These are phyloP conservation scores for Trichophyton simii DNA, from an alignment of 2,329 filamentous ascomycete species.

Conservation along the genomic window DNA sequence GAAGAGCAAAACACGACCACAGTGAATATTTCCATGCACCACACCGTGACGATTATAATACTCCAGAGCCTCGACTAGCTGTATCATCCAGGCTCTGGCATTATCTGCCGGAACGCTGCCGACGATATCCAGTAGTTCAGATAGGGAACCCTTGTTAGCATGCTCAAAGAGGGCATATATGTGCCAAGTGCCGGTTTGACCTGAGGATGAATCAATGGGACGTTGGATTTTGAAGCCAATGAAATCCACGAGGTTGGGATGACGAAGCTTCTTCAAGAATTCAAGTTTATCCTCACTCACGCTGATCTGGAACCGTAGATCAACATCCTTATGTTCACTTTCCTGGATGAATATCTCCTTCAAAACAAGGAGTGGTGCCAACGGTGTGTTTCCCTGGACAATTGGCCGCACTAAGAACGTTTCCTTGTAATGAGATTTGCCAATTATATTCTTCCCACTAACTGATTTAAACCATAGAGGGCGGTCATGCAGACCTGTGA, in stretches of 20 bases:
- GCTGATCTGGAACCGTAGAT: slow-evolving; percentile 65
- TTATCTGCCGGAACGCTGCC: slow-evolving; percentile 61
- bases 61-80: slow-evolving; percentile 76
- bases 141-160: slow-evolving; percentile 69
- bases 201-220: slow-evolving; percentile 28
- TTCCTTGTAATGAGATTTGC: slow-evolving; percentile 52
- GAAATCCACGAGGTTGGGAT: slow-evolving; percentile 65
- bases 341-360: slow-evolving; percentile 56
- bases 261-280: slow-evolving; percentile 58
- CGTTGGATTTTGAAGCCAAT: slow-evolving; percentile 70
- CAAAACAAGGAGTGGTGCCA: slow-evolving; percentile 53
- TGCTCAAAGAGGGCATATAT: slow-evolving; percentile 64
- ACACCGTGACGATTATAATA: slow-evolving; percentile 78
- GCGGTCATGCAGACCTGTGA: slow-evolving; percentile 53
- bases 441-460: slow-evolving; percentile 54
- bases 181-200: slow-evolving; percentile 46
- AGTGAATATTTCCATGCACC: slow-evolving; percentile 70
- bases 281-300: slow-evolving; percentile 66
- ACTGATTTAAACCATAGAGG: slow-evolving; percentile 58
- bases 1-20: slow-evolving; percentile 66
- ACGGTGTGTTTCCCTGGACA: slow-evolving; percentile 41
- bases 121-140: slow-evolving; percentile 68
- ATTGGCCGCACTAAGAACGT: slow-evolving; percentile 58
- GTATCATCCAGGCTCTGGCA: slow-evolving; percentile 79
- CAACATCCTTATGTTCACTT: slow-evolving; percentile 44